Conservation (phyloP, 202 grass and related monocot genomes). For the Panicum virgatum region DNA sequence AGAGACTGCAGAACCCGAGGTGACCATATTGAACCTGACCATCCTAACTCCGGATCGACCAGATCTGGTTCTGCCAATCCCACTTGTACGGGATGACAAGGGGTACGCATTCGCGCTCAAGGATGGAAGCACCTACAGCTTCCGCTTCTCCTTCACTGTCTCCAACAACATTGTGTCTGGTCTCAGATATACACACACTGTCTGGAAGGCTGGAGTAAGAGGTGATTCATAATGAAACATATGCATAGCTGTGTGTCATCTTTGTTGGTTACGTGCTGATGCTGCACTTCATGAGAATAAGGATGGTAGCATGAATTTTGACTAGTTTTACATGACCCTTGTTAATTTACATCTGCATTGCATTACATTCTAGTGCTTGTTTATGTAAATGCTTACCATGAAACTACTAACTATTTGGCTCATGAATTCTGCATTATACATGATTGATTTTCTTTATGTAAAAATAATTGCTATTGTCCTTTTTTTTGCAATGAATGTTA, state of each 20-base stretch:
- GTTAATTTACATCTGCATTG: background rate
- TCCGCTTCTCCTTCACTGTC: constrained; percentile 57
- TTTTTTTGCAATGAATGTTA: background rate
- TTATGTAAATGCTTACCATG: background rate
- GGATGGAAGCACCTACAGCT: constrained; percentile 56
- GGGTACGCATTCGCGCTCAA: constrained; percentile 51
- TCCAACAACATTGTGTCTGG: constrained; percentile 67
- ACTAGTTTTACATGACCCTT: background rate
- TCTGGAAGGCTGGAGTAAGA: constrained; percentile 62
- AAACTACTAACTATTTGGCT: background rate
- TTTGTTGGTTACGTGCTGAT: background rate
- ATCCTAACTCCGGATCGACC: constrained; percentile 33
- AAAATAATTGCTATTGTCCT: background rate
- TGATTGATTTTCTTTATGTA: constrained; percentile 2
- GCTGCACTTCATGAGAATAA: background rate
- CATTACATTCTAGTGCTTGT: background rate
- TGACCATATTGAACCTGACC: constrained; percentile 55
- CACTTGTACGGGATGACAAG: constrained; percentile 49
- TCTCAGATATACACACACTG: constrained; percentile 54
- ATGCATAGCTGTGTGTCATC: background rate
- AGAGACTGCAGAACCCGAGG: constrained; percentile 56
- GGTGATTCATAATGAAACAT: constrained; percentile 34
- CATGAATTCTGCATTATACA: background rate
- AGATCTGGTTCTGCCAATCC: constrained; percentile 47
- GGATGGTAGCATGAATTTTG: background rate